Conservation (phyloP, 1,139 yeast genomes). For the Candida gigantensis region DNA sequence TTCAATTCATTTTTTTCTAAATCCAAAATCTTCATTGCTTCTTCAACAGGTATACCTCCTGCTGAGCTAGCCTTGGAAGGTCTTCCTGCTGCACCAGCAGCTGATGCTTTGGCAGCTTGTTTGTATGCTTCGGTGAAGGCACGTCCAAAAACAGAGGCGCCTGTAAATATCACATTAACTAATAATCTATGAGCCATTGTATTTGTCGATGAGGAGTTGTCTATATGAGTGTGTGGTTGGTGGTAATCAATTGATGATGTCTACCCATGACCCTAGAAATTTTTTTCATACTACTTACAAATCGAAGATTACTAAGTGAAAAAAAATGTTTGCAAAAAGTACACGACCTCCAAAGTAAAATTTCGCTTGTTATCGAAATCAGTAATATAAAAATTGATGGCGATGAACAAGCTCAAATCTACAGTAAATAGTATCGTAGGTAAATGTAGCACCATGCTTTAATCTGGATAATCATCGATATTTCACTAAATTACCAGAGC, state of each 20-base stretch:
- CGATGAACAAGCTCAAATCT: too few species aligned
- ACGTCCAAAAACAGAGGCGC: constrained; percentile 92
- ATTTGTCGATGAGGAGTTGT: neutral
- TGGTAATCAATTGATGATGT: too few species aligned
- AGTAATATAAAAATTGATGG: too few species aligned
- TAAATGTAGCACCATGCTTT: constrained; percentile 54
- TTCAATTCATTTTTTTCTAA: constrained; percentile 60
- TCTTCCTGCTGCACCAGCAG: constrained; percentile 56
- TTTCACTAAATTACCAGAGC: constrained; percentile 24
- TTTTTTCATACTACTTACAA: too few species aligned
- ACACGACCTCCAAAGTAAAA: too few species aligned
- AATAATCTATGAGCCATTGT: constrained; percentile 84
- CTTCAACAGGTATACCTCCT: constrained; percentile 84
- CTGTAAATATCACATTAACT: constrained; percentile 88
- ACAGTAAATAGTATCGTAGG: too few species aligned
- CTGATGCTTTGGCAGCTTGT: constrained; percentile 89
- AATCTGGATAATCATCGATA: constrained; percentile 36
- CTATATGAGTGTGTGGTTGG: neutral
- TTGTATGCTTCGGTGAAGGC: constrained; percentile 97
- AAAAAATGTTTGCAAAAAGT: too few species aligned
- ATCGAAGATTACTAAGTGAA: too few species aligned
- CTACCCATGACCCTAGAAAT: too few species aligned
- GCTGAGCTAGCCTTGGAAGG: constrained; percentile 50
- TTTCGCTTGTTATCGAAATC: too few species aligned
- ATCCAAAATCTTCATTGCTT: constrained; percentile 88